Conservation (phyloP, 306 rosid genomes). For the Sesbania bispinosa region DNA sequence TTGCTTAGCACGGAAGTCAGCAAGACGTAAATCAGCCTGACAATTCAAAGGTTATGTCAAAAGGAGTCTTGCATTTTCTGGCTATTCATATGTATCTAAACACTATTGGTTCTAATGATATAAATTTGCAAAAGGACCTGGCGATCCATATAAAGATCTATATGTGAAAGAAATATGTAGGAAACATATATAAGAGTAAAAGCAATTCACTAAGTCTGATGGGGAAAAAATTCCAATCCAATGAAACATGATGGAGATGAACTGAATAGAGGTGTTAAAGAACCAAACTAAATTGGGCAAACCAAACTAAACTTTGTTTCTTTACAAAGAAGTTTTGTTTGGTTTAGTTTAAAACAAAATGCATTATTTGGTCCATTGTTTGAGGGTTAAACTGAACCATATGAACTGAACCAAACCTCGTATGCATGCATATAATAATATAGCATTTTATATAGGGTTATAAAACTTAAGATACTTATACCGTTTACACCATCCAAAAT, state of each 20-base stretch:
- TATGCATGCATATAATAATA: background rate
- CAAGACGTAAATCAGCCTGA: constrained; percentile 92
- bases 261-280: background rate
- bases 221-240: background rate
- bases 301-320: background rate
- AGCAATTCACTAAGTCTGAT: background rate
- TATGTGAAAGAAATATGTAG: background rate
- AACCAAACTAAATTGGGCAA: background rate
- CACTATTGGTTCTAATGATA: background rate
- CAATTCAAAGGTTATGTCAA: constrained; percentile 31
- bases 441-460: background rate
- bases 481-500: background rate
- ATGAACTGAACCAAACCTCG: background rate
- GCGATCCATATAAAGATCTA: background rate
- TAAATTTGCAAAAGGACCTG: background rate
- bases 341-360: background rate
- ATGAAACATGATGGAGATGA: background rate
- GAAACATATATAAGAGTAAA: constrained; percentile 9
- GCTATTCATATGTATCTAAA: background rate
- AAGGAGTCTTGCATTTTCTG: background rate
- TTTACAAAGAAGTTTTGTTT: background rate
- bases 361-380: background rate
- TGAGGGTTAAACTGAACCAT: background rate
- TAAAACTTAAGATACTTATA: background rate
- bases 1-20: constrained; percentile 85